phyloP scores from a whole-genome alignment of 2,329 filamentous ascomycete species.

The Cytospora mali region DNA sequence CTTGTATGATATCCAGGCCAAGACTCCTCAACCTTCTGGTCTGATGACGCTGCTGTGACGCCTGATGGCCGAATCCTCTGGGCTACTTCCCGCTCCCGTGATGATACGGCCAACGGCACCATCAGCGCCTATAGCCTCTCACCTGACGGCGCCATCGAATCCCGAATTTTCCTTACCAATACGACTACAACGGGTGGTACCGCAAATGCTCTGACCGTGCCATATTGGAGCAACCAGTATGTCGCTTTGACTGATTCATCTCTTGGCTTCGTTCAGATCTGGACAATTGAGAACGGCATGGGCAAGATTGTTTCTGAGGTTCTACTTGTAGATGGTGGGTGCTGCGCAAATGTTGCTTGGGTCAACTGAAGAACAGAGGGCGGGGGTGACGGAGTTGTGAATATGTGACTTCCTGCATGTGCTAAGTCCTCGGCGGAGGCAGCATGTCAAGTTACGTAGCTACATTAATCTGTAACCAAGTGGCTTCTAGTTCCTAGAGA shows the following conservation, averaged over 20 bases:
- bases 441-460: no score
- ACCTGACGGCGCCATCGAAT: slow-evolving; percentile 22
- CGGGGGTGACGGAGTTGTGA: not conserved
- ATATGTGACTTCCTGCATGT: not conserved
- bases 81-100: slow-evolving; percentile 20
- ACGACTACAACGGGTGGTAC: slow-evolving; percentile 30
- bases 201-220: slow-evolving; percentile 31
- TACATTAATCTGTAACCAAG: no score
- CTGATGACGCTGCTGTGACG: slow-evolving; percentile 32
- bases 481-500: no score
- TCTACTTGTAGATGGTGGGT: slow-evolving; percentile 30
- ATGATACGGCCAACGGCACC: slow-evolving; percentile 24
- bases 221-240: slow-evolving; percentile 29
- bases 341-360: slow-evolving; percentile 33
- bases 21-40: slow-evolving; percentile 29
- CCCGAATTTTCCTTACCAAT: slow-evolving; percentile 29
- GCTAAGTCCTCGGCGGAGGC: no score
- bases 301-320: slow-evolving; percentile 28
- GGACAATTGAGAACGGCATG: slow-evolving; percentile 26
- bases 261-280: slow-evolving; percentile 31
- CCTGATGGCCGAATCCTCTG: slow-evolving; percentile 29
- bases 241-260: slow-evolving; percentile 30
- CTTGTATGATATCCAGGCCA: not conserved
- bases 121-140: slow-evolving; percentile 30
- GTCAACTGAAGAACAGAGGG: no score